Conservation (phyloP, 768 basidiomycete genomes). For the Trametes coccinea region DNA sequence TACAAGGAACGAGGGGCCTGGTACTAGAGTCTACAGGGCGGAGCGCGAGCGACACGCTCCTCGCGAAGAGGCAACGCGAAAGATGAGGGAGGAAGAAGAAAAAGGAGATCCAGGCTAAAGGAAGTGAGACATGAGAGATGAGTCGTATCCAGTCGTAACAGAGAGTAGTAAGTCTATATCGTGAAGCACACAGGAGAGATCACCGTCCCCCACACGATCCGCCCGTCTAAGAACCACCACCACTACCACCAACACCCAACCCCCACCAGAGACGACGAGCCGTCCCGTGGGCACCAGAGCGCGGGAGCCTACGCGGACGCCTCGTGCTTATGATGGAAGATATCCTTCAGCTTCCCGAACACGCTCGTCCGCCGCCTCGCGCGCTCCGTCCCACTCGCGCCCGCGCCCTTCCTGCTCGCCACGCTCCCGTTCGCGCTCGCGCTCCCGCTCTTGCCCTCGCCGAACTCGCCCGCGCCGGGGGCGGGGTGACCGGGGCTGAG, state of each 20-base stretch:
- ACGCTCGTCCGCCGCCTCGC: constrained; percentile 33
- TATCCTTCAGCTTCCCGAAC: constrained; percentile 35
- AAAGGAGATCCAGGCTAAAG: not conserved
- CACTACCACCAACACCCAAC: no score
- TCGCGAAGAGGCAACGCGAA: no score
- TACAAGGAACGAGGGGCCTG: not conserved
- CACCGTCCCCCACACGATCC: not conserved
- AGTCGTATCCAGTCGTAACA: constrained; percentile 15
- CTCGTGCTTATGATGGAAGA: constrained; percentile 26
- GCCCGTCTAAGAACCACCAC: no score
- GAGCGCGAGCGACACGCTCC: not conserved
- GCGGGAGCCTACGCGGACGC: not conserved
- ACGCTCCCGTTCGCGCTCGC: constrained; percentile 4
- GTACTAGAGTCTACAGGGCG: constrained; percentile 8
- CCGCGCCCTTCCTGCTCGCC: not conserved
- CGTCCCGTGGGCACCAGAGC: no score
- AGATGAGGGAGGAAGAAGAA: not conserved
- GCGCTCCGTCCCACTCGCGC: constrained; percentile 21
- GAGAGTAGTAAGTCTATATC: constrained; percentile 12
- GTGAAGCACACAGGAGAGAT: constrained; percentile 8
- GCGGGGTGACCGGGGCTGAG: not conserved
- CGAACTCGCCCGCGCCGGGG: constrained; percentile 6
- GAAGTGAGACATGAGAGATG: not conserved
- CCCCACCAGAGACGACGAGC: not conserved
- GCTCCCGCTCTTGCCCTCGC: not conserved